Evolutionary conservation across 2,329 filamentous ascomycete species (phyloP), one percentile per base, ranked within the genome.

Genomic region (Coleophoma crateriformis): DNA sequence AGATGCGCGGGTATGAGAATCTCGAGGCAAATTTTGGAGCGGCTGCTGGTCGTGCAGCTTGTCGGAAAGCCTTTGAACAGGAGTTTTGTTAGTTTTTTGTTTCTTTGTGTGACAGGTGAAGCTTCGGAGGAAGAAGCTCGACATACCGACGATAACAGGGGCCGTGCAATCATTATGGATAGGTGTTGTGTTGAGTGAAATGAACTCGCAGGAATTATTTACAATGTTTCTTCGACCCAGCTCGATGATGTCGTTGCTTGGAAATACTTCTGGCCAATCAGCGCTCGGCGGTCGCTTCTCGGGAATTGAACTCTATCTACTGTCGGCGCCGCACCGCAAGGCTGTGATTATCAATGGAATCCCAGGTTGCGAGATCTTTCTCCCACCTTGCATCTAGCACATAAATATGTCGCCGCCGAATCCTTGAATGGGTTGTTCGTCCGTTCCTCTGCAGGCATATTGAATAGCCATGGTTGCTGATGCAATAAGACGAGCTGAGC

Each of bases 51-150:
- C 70, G 71, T 50, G 71, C 64, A 43, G 72, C 69, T 62, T 70
- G 69, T 57, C 70, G 70, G 62, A 76, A 70, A 54, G 68, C 67
- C 74, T 77, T 56, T 17, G 12, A 27, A 38, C 14, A 38, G 20
- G n/a, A 19, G 52, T 27, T 50, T 51, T 52, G 34, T 58, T 52
- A 51, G 51, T 40, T 27, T 46, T 7, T 11, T 13, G n/a, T 39
- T 13, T 17, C 7, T 14, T 22, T 8, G 27, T 46, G 27, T 14
- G 7, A 10, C n/a, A n/a, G n/a, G n/a, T n/a, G n/a, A n/a, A 32
- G 12, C 33, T 4, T 5, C n/a, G 19, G 13, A 17, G 3, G 8
- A 27, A 7, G 3, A 10, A 27, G 27, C 6, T 27, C 27, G 7
- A 49, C 53, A 22, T 53, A 63, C 62, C 58, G 59, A 62, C 43